Evolutionary conservation across 2,329 filamentous ascomycete species (phyloP).

Genomic region (Apiospora sp.): DNA sequence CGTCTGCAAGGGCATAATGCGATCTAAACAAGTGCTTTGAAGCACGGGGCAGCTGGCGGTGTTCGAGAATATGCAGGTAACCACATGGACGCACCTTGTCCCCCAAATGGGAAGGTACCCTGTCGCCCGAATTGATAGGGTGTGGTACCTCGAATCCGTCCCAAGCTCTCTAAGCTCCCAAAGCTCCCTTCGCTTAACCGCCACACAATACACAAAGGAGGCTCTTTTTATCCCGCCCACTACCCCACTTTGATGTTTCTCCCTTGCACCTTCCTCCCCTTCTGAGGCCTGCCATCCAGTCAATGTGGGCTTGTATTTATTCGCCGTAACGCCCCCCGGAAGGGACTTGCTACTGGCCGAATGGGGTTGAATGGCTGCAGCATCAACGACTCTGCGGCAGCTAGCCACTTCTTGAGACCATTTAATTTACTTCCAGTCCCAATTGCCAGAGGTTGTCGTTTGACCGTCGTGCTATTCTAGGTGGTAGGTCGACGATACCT

Average conservation of each 20-base stretch:
- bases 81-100: neutral
- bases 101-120: neutral
- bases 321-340: conserved; percentile 24
- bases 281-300: conserved; percentile 26
- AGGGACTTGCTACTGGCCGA: conserved; percentile 25
- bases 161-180: too few relatives aligned
- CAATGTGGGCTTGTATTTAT: conserved; percentile 26
- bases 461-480: conserved; percentile 7
- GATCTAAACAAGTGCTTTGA: neutral
- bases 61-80: neutral
- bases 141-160: neutral
- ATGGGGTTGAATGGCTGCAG: conserved; percentile 7
- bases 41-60: conserved; percentile 13
- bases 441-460: neutral
- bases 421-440: conserved; percentile 11
- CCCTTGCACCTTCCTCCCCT: conserved; percentile 17
- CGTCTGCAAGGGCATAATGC: conserved; percentile 8
- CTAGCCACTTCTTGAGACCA: conserved; percentile 25
- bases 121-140: neutral
- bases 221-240: neutral
- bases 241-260: conserved; percentile 22
- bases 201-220: neutral
- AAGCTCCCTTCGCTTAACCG: neutral
- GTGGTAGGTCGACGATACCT: conserved; percentile 5
- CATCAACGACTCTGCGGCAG: conserved; percentile 24